phyloP scores from a whole-genome alignment of 768 basidiomycete genomes.

The Agaricus bisporus region DNA sequence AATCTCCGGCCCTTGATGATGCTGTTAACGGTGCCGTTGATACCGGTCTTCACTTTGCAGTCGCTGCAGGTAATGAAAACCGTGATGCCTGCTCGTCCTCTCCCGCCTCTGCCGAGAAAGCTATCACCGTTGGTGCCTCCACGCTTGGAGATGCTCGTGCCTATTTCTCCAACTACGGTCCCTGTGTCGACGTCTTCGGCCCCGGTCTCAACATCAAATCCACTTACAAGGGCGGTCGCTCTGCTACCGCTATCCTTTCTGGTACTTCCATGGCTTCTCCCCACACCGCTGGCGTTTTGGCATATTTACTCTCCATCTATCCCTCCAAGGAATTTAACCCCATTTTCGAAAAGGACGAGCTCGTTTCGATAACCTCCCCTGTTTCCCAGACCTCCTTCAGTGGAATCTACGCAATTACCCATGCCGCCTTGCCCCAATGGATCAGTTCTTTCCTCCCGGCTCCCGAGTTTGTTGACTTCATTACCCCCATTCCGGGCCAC shows the following conservation, averaged over 20 bases:
- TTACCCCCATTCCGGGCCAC: conserved; percentile 36
- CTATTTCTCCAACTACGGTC: conserved; percentile 89
- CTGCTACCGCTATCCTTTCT: conserved; percentile 69
- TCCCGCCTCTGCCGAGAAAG: conserved; percentile 82
- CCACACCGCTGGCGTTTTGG: conserved; percentile 83
- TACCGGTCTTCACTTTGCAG: conserved; percentile 88
- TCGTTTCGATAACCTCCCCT: conserved; percentile 29
- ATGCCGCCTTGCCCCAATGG: conserved; percentile 54
- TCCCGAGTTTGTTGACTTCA: conserved; percentile 37
- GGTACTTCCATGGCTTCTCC: conserved; percentile 96
- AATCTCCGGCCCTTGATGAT: conserved; percentile 76
- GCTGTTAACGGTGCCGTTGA: conserved; percentile 84
- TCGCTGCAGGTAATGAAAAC: conserved; percentile 91
- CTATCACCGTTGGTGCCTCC: conserved; percentile 92
- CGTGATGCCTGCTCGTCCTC: conserved; percentile 90
- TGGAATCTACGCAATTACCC: conserved; percentile 44
- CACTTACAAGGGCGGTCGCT: conserved; percentile 66
- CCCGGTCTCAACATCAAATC: conserved; percentile 90
- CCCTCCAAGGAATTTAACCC: conserved; percentile 62
- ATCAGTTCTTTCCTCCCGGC: conserved; percentile 51
- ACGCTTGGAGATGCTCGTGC: conserved; percentile 78
- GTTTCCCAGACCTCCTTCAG: conserved; percentile 18
- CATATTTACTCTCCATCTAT: conserved; percentile 89
- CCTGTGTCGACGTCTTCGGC: conserved; percentile 89
- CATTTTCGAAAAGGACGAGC: conserved; percentile 28